Evolutionary conservation across 441 rosid genomes (phyloP), one percentile per base, ranked within the genome.

Genomic region (Viola pubescens): DNA sequence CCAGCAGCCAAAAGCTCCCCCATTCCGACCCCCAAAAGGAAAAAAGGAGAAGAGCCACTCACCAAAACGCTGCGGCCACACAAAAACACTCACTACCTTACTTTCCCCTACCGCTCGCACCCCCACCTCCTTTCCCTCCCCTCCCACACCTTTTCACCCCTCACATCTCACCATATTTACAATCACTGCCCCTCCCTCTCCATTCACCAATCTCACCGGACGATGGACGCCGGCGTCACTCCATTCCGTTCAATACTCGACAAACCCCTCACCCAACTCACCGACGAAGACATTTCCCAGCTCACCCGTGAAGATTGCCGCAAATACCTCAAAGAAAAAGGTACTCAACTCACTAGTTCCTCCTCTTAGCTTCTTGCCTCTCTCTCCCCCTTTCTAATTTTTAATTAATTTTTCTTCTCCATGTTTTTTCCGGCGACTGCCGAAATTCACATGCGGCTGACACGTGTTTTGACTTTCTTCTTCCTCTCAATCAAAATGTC

Each of bases 271-370:
- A 68, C 76, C 63, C 91, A 84, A 46, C 89, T 94, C 58, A 90
- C 97, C 7, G 97, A 88, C 68, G 98, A 89, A 11, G 98, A 94
- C 89, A 90, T 94, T 84, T 84, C 97, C 26, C 98, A 90, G 83
- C 86, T 94, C 73, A 94, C 98, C 1, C 97, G 97, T 26, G 97
- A 90, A 52, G 98, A 94, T 67, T 94, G 97, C 81, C 95, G 98
- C 73, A 88, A 81, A 55, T 94, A 79, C 72, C 98, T 94, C 80
- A 94, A 81, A 69, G 96, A 80, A 54, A 94, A 94, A 90, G 98
- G 98, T 89, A 62, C 34, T 26, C 2, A 26, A 26, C 34, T 26
- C 34, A 6, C 14, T 48, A 10, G 9, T 52, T 52, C 50, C 26
- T 56, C 34, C 39, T 13, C 54, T 1, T 45, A 4, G 47, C 46